phyloP scores from a whole-genome alignment of 805 yeast species.

The Wickerhamomyces alni region DNA sequence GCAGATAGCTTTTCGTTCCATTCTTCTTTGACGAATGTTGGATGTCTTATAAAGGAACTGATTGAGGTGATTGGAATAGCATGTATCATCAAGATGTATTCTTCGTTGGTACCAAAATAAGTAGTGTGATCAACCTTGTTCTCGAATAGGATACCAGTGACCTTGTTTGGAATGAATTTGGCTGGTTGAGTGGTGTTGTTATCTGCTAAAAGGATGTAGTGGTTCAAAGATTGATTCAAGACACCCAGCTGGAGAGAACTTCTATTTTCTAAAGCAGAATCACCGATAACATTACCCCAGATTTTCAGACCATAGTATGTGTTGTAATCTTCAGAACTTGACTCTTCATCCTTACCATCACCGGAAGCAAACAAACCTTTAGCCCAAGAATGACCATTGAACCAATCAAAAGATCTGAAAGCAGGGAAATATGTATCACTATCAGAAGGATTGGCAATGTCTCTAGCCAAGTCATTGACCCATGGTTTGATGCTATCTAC shows the following conservation, averaged over 20 bases:
- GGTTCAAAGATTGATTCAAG: slow-evolving; percentile 44
- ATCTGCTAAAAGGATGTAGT: slow-evolving; percentile 48
- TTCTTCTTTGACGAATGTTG: slow-evolving; percentile 53
- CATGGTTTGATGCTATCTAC: slow-evolving; percentile 42
- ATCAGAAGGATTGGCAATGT: slow-evolving; percentile 54
- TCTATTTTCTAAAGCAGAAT: slow-evolving; percentile 44
- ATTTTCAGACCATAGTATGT: slow-evolving; percentile 63
- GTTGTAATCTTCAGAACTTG: slow-evolving; percentile 70
- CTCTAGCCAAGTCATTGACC: slow-evolving; percentile 57
- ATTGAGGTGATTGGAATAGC: slow-evolving; percentile 70
- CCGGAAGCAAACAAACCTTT: slow-evolving; percentile 65
- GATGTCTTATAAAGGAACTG: slow-evolving; percentile 52
- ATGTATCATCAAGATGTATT: slow-evolving; percentile 75
- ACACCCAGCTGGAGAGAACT: slow-evolving; percentile 58
- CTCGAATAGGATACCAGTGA: slow-evolving; percentile 69
- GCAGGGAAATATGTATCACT: slow-evolving; percentile 58
- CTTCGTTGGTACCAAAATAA: slow-evolving; percentile 65
- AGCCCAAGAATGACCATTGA: slow-evolving; percentile 74
- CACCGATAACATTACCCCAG: slow-evolving; percentile 53
- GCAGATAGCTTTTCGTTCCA: slow-evolving; percentile 47
- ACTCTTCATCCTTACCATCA: slow-evolving; percentile 75
- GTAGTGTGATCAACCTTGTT: slow-evolving; percentile 71
- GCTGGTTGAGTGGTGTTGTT: slow-evolving; percentile 53
- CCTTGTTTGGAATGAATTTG: slow-evolving; percentile 53
- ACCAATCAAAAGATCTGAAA: slow-evolving; percentile 69